phyloP scores from a whole-genome alignment of 129 eudicot genomes.

The Logfia minima region DNA sequence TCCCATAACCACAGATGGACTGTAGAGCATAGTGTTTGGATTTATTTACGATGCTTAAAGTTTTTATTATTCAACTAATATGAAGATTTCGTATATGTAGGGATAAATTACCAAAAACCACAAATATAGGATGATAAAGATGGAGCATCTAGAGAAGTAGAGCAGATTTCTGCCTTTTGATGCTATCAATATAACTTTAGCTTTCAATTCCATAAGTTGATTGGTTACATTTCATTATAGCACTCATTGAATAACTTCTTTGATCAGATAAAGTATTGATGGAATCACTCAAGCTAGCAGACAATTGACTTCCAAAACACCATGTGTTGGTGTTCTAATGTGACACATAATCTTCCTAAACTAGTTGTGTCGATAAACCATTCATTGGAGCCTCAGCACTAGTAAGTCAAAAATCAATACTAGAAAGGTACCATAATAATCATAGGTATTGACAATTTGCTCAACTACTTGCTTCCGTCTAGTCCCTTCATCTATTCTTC shows the following conservation, averaged over 20 bases:
- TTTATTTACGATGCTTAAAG: background rate
- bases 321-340: background rate
- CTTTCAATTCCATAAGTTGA: background rate
- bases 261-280: background rate
- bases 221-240: background rate
- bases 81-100: background rate
- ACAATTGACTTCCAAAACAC: background rate
- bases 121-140: background rate
- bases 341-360: background rate
- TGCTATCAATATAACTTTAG: background rate
- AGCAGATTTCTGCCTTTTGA: background rate
- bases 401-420: background rate
- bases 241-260: background rate
- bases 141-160: background rate
- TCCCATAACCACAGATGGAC: background rate
- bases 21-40: conserved; percentile 4
- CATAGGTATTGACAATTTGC: background rate
- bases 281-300: background rate
- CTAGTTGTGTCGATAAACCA: background rate
- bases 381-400: background rate
- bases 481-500: background rate
- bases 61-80: background rate
- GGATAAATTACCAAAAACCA: background rate
- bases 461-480: background rate
- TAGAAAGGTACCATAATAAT: background rate